Percentiles rank a stretch among this genome's conserved stretches.
Evolutionary conservation across 2,329 filamentous ascomycete genomes (phyloP).

Genomic region (Coniochaeta sp.): DNA sequence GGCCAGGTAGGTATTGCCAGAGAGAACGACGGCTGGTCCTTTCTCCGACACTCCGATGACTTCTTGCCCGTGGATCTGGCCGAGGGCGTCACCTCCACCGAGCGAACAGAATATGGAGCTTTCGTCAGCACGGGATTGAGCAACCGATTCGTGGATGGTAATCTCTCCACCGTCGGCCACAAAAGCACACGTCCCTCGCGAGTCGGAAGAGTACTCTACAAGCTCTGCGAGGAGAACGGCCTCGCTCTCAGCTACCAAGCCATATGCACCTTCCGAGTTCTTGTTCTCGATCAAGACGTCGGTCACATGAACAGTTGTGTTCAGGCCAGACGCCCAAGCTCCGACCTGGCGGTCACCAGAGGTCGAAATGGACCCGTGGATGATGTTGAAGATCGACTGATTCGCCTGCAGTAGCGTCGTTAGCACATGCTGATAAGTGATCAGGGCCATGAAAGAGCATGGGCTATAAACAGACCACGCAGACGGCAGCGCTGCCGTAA

Average conservation of each 20-base stretch:
- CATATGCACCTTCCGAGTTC: neutral
- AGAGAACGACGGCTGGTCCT: neutral
- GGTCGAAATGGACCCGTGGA: neutral
- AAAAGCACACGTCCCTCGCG: neutral
- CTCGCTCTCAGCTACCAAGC: neutral
- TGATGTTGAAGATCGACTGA: neutral
- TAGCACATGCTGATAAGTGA: neutral
- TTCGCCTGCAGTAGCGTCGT: neutral
- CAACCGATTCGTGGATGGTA: neutral
- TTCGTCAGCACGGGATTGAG: neutral
- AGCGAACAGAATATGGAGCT: neutral
- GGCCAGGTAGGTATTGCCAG: neutral
- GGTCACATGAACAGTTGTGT: neutral
- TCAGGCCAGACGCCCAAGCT: neutral
- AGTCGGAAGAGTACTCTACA: neutral
- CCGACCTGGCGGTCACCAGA: neutral
- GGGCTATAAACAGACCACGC: neutral
- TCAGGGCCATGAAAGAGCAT: neutral
- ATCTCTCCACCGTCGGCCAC: neutral
- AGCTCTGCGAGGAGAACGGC: neutral
- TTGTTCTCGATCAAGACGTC: neutral
- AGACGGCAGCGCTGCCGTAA: neutral
- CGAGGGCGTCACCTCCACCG: neutral
- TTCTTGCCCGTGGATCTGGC: neutral
- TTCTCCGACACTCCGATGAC: neutral